Conservation (phyloP, 805 yeast genomes). For the Starmerella apicola region DNA sequence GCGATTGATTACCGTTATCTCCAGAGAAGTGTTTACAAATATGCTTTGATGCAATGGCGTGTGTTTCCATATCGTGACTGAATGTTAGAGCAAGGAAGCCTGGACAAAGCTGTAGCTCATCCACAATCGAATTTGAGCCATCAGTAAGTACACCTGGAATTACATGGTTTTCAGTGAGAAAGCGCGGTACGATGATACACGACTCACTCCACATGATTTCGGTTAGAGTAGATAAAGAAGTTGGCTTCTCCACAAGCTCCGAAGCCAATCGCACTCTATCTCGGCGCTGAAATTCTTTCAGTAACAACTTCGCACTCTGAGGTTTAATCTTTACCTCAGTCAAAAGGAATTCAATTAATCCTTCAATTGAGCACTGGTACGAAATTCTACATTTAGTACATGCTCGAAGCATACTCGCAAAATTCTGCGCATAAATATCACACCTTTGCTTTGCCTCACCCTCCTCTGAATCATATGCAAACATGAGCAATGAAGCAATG, state of each 20-base stretch:
- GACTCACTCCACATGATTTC: conserved; percentile 15
- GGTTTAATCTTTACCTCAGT: not conserved
- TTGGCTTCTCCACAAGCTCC: not conserved
- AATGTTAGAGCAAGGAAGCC: conserved; percentile 2
- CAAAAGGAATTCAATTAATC: conserved; percentile 5
- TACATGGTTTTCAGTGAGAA: not conserved
- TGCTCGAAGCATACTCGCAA: conserved; percentile 2
- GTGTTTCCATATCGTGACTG: not conserved
- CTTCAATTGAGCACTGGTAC: conserved; percentile 10
- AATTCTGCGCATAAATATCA: not conserved
- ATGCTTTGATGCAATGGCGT: not conserved
- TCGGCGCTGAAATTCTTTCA: conserved; percentile 4
- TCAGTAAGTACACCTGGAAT: too few species aligned
- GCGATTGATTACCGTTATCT: too few species aligned
- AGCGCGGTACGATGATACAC: conserved; percentile 7
- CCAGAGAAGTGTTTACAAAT: too few species aligned
- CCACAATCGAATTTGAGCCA: too few species aligned
- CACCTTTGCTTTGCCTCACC: conserved; percentile 1
- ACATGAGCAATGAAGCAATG: conserved; percentile 13
- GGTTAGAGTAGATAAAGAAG: conserved; percentile 3
- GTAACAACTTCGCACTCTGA: conserved; percentile 5
- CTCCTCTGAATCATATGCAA: conserved; percentile 11
- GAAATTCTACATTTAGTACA: conserved; percentile 12
- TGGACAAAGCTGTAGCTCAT: too few species aligned
- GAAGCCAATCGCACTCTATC: conserved; percentile 8